Evolutionary conservation across 768 basidiomycete species (phyloP).

Genomic region (Termitomyces sp.): DNA sequence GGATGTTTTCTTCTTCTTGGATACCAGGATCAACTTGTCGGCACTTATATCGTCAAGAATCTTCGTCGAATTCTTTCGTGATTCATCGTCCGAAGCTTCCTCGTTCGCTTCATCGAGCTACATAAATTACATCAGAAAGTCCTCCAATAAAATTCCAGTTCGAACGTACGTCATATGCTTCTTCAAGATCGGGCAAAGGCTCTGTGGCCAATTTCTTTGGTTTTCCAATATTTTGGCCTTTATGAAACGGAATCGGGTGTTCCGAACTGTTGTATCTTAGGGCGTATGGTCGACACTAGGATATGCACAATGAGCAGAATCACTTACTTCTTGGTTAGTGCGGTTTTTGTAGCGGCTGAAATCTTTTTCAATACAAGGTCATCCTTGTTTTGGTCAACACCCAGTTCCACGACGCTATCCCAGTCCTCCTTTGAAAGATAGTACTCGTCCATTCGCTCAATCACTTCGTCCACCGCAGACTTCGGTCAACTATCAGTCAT

Average conservation of each 20-base stretch:
- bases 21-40: constrained; percentile 33
- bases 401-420: constrained; percentile 94
- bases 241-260: constrained; percentile 95
- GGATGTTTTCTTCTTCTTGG: constrained; percentile 34
- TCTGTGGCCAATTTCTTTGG: constrained; percentile 77
- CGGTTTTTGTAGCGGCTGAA: constrained; percentile 69
- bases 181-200: constrained; percentile 85
- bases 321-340: constrained; percentile 80
- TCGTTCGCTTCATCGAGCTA: constrained; percentile 43
- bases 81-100: constrained; percentile 42
- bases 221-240: constrained; percentile 76
- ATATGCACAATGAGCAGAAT: background rate
- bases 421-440: constrained; percentile 92
- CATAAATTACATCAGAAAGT: background rate
- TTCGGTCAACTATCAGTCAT: constrained; percentile 21
- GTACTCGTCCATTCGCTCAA: constrained; percentile 90
- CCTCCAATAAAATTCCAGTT: background rate
- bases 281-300: background rate
- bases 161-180: constrained; percentile 72
- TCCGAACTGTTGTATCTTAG: constrained; percentile 81
- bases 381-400: constrained; percentile 75
- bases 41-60: constrained; percentile 23
- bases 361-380: constrained; percentile 81
- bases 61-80: constrained; percentile 29
- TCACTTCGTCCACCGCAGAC: constrained; percentile 79